Conservation (phyloP, 306 rosid species). For the Fragaria vesca region DNA sequence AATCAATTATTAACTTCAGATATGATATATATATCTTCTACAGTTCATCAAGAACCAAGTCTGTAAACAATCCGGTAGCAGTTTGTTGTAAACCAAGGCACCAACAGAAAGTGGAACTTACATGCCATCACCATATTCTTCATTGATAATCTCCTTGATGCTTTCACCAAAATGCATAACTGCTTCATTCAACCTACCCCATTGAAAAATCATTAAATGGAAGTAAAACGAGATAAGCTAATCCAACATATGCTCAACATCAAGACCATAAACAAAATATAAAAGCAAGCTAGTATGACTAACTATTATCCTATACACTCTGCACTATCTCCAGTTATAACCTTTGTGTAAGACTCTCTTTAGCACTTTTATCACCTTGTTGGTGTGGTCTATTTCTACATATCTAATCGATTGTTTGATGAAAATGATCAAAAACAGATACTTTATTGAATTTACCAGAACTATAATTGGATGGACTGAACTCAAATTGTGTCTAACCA, state of each 20-base stretch:
- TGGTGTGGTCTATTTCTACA: background rate
- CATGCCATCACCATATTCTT: constrained; percentile 99
- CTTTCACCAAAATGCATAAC: constrained; percentile 97
- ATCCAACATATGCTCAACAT: background rate
- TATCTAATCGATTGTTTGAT: background rate
- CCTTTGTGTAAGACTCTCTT: background rate
- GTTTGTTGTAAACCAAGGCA: constrained; percentile 6
- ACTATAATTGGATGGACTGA: background rate
- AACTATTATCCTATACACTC: background rate
- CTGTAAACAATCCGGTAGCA: background rate
- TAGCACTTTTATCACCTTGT: background rate
- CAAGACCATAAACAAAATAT: background rate
- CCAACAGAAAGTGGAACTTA: constrained; percentile 40
- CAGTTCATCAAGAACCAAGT: background rate
- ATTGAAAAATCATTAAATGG: constrained; percentile 19
- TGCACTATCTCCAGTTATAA: too few relatives aligned
- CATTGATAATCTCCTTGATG: constrained; percentile 91
- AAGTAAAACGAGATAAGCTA: constrained; percentile 2
- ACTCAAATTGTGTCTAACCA: background rate
- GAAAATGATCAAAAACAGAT: background rate
- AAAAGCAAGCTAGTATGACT: background rate
- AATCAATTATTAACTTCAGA: background rate
- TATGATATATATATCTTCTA: too few relatives aligned
- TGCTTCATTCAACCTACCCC: constrained; percentile 85
- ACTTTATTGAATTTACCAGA: background rate